Percentiles rank a stretch among this genome's conserved stretches.
phyloP scores from a whole-genome alignment of 257 asterid species.

The Solanum tarapatanum region DNA sequence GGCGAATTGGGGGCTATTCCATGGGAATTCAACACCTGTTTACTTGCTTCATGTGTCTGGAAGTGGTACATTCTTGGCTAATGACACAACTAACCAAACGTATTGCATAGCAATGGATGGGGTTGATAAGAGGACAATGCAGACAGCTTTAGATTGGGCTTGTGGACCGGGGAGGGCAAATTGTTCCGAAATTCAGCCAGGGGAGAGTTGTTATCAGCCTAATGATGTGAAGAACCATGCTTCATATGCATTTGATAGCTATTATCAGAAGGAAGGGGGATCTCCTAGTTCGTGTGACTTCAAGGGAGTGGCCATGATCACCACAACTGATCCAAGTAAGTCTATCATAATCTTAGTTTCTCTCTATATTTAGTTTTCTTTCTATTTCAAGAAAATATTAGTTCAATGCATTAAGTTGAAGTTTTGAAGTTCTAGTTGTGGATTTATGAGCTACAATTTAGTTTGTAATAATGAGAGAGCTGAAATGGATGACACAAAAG shows the following conservation, averaged over 20 bases:
- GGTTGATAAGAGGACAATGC: constrained; percentile 56
- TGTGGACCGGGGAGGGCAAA: constrained; percentile 97
- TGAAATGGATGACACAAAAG: not conserved
- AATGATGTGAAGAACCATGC: constrained; percentile 82
- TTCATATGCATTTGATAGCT: constrained; percentile 86
- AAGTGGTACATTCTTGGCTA: constrained; percentile 86
- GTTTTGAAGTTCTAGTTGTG: not conserved
- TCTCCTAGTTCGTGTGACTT: constrained; percentile 79
- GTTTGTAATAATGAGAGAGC: not conserved
- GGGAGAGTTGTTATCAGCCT: constrained; percentile 89
- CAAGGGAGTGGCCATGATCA: constrained; percentile 94
- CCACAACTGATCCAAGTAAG: constrained; percentile 99
- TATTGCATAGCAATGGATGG: constrained; percentile 74
- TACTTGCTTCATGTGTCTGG: constrained; percentile 91
- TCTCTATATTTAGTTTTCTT: not conserved
- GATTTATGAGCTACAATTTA: not conserved
- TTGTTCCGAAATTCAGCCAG: constrained; percentile 92
- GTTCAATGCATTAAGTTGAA: not conserved
- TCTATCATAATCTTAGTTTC: not conserved
- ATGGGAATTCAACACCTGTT: constrained; percentile 76
- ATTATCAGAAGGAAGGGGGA: constrained; percentile 74
- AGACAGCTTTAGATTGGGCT: constrained; percentile 96
- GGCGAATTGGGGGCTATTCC: constrained; percentile 90
- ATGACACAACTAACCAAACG: constrained; percentile 79
- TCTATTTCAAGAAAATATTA: not conserved